These are phyloP conservation scores for Hydrangea macrophylla DNA, from an alignment of 148 eudicot species.

Conservation along the genomic window DNA sequence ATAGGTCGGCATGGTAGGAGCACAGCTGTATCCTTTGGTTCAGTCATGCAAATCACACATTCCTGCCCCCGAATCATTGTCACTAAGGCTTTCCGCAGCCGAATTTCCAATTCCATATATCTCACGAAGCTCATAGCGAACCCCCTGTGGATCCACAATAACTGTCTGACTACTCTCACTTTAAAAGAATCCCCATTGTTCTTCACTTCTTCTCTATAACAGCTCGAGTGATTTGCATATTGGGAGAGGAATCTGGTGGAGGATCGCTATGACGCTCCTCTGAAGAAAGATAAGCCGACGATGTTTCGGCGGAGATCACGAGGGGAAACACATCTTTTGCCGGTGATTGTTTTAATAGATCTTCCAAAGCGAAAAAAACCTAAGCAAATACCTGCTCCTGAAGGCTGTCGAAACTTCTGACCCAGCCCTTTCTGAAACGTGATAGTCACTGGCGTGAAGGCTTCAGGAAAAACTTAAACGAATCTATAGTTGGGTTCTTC, in stretches of 20 bases:
- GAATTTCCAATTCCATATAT: constrained; percentile 66
- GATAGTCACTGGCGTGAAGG: constrained; percentile 44
- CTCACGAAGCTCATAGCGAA: constrained; percentile 78
- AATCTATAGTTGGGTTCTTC: constrained; percentile 51
- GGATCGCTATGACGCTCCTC: constrained; percentile 21
- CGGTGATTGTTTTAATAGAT: constrained; percentile 46
- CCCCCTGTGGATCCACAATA: constrained; percentile 64
- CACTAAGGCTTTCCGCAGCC: constrained; percentile 41
- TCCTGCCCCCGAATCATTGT: constrained; percentile 65
- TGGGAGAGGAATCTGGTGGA: constrained; percentile 30
- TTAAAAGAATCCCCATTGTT: constrained; percentile 38
- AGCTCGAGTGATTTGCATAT: constrained; percentile 69
- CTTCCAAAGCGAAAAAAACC: constrained; percentile 54
- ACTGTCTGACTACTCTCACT: constrained; percentile 68
- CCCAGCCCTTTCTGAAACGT: constrained; percentile 65
- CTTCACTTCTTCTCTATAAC: constrained; percentile 55
- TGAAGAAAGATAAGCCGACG: constrained; percentile 21
- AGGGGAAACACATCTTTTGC: constrained; percentile 68
- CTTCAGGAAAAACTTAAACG: constrained; percentile 42
- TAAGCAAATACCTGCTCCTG: constrained; percentile 73
- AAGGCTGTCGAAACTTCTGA: constrained; percentile 67
- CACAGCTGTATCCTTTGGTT: constrained; percentile 73
- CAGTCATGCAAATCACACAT: constrained; percentile 85
- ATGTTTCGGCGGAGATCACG: constrained; percentile 66
- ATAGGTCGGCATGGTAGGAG: constrained; percentile 85